A percentile compares a stretch with the other conserved stretches of the same genome.
Conservation (phyloP, 176 grass and related monocot genomes). For the Dendrocalamus sinicus region DNA sequence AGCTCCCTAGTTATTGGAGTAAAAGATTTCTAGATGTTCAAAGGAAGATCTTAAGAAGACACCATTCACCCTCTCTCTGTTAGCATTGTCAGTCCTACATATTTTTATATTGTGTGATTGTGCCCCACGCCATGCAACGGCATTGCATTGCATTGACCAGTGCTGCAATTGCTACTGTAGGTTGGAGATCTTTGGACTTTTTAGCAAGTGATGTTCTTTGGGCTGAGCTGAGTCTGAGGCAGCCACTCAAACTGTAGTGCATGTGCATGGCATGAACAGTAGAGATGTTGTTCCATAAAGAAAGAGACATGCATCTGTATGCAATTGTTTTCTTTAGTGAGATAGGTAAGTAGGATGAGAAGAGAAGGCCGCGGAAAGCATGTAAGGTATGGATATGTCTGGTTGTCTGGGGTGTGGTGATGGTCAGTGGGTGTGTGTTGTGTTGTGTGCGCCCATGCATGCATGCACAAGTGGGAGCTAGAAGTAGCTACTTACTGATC, state of each 20-base stretch:
- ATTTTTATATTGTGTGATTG: constrained; percentile 29
- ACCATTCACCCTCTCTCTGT: too few species aligned
- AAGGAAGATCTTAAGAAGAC: too few species aligned
- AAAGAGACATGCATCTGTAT: neutral
- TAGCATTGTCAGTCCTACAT: too few species aligned
- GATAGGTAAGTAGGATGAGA: neutral
- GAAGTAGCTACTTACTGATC: neutral
- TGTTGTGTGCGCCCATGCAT: constrained; percentile 33
- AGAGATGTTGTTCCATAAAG: constrained; percentile 14
- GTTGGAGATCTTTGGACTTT: constrained; percentile 28
- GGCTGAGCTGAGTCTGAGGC: neutral
- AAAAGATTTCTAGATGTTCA: too few species aligned
- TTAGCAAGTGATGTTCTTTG: constrained; percentile 3
- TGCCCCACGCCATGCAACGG: constrained; percentile 28
- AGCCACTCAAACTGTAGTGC: neutral
- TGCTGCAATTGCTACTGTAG: constrained; percentile 13
- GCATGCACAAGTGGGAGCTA: neutral
- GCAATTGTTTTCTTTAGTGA: neutral
- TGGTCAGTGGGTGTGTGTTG: neutral
- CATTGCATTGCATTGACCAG: neutral
- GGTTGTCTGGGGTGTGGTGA: neutral
- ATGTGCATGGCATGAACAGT: constrained; percentile 16
- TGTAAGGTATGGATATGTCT: constrained; percentile 22
- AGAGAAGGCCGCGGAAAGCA: constrained; percentile 12
- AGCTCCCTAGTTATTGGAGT: too few species aligned